Evolutionary conservation across 2,329 filamentous ascomycete genomes (phyloP), one percentile per base, ranked within the genome.

Genomic region (Grosmannia serpens): DNA sequence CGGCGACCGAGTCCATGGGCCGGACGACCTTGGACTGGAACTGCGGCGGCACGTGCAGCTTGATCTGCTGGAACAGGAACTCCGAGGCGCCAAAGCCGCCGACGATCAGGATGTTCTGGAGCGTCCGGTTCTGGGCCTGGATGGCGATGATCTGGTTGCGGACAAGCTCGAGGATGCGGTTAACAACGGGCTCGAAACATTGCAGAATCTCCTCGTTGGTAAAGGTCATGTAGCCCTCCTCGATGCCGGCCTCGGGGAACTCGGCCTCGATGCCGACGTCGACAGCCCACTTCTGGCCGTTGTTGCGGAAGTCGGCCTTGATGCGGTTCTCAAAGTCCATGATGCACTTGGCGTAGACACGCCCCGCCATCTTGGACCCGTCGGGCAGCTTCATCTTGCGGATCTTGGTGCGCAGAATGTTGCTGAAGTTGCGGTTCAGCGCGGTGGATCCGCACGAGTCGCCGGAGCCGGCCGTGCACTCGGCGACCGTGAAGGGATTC

Each of bases 311-410:
- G 73, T 97, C 94, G 55, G 94, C 94, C 80, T 99, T 99, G 82
- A 99, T 96, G 72, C 94, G 82, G 82, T 97, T 97, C 78, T 99
- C 94, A 68, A 99, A 99, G 74, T 99, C 94, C 92, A 97, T 97
- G 74, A 99, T 97, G 73, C 92, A 97, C 77, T 97, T 97, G 65
- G 92, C 92, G 73, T 97, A 97, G 58, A 99, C 94, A 73, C 92
- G 91, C 50, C 92, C 92, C n/a, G 94, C 92, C 3, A 91, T 97
- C 75, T 92, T 95, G 65, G 92, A 96, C 53, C 91, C 92, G 69
- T 97, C 92, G 1, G 94, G 91, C 52, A 99, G 80, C 75, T 97
- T 97, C 94, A 97, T 97, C 79, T 97, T 97, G 65, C 92, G 83
- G 67, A 99, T 97, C 80, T 97, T 97, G 62, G 92, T 95, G 57